Conservation (phyloP, 2,329 filamentous ascomycete species). For the Monosporascus sp. region DNA sequence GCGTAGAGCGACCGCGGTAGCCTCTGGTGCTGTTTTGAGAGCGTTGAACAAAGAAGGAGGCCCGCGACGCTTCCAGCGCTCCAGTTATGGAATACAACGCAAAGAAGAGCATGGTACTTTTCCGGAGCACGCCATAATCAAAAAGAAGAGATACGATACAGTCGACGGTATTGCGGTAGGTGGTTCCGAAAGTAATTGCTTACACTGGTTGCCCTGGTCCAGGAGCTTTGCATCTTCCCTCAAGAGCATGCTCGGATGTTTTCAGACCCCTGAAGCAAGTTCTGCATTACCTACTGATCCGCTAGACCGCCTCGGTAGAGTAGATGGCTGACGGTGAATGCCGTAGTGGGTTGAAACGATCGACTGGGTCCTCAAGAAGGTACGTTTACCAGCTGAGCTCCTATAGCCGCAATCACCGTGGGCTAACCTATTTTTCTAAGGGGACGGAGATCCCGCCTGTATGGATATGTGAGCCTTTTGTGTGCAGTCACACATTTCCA, state of each 20-base stretch:
- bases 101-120: conserved; percentile 5
- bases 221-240: too few relatives aligned
- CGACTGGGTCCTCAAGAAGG: conserved; percentile 17
- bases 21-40: conserved; percentile 24
- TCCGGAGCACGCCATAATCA: neutral
- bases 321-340: too few relatives aligned
- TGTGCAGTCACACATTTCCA: conserved; percentile 9
- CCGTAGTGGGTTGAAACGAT: conserved; percentile 10
- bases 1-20: conserved; percentile 21
- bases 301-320: too few relatives aligned
- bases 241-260: too few relatives aligned
- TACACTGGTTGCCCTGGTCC: too few relatives aligned
- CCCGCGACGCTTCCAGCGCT: conserved; percentile 18
- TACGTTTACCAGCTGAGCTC: conserved; percentile 4
- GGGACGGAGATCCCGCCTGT: conserved; percentile 4
- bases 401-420: too few relatives aligned
- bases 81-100: conserved; percentile 24
- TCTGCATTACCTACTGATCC: too few relatives aligned
- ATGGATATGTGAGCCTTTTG: conserved; percentile 5
- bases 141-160: too few relatives aligned
- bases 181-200: too few relatives aligned
- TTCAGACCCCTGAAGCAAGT: too few relatives aligned
- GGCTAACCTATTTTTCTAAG: neutral
- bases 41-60: conserved; percentile 24
- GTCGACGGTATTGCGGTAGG: too few relatives aligned